Evolutionary conservation across 139 green algal genomes (phyloP).

Genomic region (Zygnema circumcarinatum): DNA sequence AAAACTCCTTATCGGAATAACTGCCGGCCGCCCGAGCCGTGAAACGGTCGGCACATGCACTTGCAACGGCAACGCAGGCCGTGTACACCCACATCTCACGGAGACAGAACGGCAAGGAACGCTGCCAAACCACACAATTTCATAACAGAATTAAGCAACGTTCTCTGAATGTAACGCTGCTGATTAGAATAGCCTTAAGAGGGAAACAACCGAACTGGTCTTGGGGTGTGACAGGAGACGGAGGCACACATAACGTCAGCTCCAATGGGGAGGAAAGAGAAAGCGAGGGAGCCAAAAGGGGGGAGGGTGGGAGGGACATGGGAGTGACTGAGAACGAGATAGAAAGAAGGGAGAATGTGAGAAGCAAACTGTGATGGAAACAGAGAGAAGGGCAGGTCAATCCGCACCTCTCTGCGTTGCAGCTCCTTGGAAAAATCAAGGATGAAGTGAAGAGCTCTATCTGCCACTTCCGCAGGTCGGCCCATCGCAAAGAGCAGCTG

Average conservation of each 20-base stretch:
- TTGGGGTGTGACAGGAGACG: constrained; percentile 7
- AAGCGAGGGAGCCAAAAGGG: no score
- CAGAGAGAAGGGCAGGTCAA: no score
- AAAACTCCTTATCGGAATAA: constrained; percentile 52
- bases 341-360: no score
- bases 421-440: constrained; percentile 48
- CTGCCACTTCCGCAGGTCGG: constrained; percentile 71
- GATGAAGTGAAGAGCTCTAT: constrained; percentile 77
- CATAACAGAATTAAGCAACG: constrained; percentile 7
- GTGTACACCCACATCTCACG: constrained; percentile 58
- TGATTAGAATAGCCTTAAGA: no score
- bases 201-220: constrained; percentile 10
- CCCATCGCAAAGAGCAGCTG: constrained; percentile 61
- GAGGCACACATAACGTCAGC: no score
- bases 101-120: constrained; percentile 52
- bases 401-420: constrained; percentile 27
- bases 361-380: no score
- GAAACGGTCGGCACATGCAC: constrained; percentile 36
- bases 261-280: no score
- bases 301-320: no score
- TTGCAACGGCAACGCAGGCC: constrained; percentile 35
- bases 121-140: constrained; percentile 33
- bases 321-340: no score
- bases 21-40: background rate
- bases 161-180: constrained; percentile 8